phyloP scores from a whole-genome alignment of 306 rosid genomes.

The Cicer cuneatum region DNA sequence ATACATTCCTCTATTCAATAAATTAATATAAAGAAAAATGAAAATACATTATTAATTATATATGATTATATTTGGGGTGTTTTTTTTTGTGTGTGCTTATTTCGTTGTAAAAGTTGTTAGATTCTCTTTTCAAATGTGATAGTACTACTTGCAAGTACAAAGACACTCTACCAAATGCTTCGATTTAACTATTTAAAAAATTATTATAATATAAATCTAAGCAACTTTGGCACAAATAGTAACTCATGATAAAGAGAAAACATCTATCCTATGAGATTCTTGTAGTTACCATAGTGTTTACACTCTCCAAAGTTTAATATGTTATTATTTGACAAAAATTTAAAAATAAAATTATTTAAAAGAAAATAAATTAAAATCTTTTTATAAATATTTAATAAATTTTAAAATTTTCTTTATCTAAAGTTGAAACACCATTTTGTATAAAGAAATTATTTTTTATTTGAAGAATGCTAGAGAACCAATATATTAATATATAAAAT shows the following conservation, averaged over 20 bases:
- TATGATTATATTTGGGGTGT: conserved; percentile 22
- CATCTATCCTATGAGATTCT: background rate
- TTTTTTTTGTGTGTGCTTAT: conserved; percentile 8
- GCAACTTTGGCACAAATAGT: conserved; percentile 17
- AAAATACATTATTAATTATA: background rate
- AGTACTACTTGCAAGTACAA: conserved; percentile 49
- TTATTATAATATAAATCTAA: background rate
- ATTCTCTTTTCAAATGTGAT: conserved; percentile 45
- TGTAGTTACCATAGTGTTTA: background rate
- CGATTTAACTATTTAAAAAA: background rate
- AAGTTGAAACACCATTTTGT: too few relatives aligned
- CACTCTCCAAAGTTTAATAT: background rate
- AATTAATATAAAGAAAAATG: background rate
- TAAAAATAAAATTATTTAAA: too few relatives aligned
- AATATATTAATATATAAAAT: background rate
- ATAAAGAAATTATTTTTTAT: too few relatives aligned
- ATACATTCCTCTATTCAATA: background rate
- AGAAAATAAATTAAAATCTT: too few relatives aligned
- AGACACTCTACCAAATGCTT: conserved; percentile 46
- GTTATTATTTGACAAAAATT: background rate
- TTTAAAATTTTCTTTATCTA: too few relatives aligned
- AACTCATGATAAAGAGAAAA: background rate
- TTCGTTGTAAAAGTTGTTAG: conserved; percentile 44
- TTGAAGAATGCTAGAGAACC: background rate
- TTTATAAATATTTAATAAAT: too few relatives aligned